Percentiles rank a stretch among this genome's conserved stretches.
These are phyloP conservation scores for Albugo candida DNA, from an alignment of 352 stramenopile genomes.

Conservation along the genomic window DNA sequence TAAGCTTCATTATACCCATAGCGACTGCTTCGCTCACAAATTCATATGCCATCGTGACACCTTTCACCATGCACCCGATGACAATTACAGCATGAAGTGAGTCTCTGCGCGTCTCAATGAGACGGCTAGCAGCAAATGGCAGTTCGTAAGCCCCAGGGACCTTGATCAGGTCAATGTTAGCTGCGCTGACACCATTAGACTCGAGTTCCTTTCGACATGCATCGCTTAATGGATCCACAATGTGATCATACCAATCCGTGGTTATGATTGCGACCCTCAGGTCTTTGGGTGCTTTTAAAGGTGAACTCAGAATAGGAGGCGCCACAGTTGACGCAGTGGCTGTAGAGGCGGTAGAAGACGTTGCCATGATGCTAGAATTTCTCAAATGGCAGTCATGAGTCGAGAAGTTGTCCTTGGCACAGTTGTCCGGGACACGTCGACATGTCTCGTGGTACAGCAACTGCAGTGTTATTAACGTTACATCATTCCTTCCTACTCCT, in stretches of 20 bases:
- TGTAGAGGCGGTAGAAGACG: too few relatives aligned
- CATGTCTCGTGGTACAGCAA: too few relatives aligned
- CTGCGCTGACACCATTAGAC: conserved; percentile 25
- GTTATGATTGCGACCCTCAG: conserved; percentile 33
- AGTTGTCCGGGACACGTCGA: too few relatives aligned
- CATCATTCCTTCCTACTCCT: too few relatives aligned
- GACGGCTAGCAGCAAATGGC: conserved; percentile 75
- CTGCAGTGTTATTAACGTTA: too few relatives aligned
- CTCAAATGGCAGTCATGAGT: too few relatives aligned
- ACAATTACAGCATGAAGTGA: conserved; percentile 91
- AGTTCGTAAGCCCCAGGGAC: conserved; percentile 92
- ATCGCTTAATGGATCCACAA: conserved; percentile 22
- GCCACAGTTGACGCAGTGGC: too few relatives aligned
- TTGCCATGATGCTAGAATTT: too few relatives aligned
- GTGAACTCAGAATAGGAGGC: too few relatives aligned
- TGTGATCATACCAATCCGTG: conserved; percentile 37
- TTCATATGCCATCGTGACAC: conserved; percentile 94
- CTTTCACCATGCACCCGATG: conserved; percentile 88
- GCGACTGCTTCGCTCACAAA: conserved; percentile 90
- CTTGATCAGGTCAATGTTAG: conserved; percentile 29
- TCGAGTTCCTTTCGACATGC: conserved; percentile 33
- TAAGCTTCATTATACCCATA: conserved; percentile 92
- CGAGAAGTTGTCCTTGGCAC: too few relatives aligned
- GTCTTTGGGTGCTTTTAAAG: not conserved
- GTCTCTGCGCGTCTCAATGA: conserved; percentile 48